Conservation (phyloP, 2,329 filamentous ascomycete species). For the Epichloe scottii region DNA sequence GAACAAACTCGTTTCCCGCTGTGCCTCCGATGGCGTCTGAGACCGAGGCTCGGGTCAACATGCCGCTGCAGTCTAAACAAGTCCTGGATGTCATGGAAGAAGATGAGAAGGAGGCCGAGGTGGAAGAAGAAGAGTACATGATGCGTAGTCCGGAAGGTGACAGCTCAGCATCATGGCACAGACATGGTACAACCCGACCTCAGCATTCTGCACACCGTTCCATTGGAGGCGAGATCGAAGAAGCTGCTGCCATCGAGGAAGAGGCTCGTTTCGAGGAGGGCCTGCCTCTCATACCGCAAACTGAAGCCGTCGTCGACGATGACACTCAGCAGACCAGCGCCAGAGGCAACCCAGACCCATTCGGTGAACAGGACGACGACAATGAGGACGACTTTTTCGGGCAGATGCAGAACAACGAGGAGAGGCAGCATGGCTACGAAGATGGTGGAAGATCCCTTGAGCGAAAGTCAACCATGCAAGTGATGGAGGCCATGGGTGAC, state of each 20-base stretch:
- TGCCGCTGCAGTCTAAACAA: conserved; percentile 35
- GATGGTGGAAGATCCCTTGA: conserved; percentile 29
- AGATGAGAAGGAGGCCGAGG: conserved; percentile 34
- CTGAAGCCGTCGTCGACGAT: conserved; percentile 5
- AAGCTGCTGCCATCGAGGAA: conserved; percentile 27
- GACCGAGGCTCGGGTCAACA: conserved; percentile 18
- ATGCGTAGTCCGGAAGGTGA: conserved; percentile 7
- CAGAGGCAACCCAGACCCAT: conserved; percentile 18
- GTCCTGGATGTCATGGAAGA: conserved; percentile 41
- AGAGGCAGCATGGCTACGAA: conserved; percentile 8
- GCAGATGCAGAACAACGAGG: conserved; percentile 28
- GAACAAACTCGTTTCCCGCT: conserved; percentile 51
- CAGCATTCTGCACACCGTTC: conserved; percentile 21
- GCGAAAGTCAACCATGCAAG: conserved; percentile 59
- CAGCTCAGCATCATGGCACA: conserved; percentile 5
- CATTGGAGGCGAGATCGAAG: conserved; percentile 31
- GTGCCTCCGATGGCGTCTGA: conserved; percentile 31
- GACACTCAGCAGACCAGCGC: conserved; percentile 9
- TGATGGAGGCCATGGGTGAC: conserved; percentile 37
- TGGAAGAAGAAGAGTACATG: conserved; percentile 26
- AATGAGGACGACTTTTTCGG: conserved; percentile 53
- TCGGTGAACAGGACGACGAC: conserved; percentile 32
- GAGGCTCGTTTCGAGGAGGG: conserved; percentile 59
- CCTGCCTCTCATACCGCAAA: conserved; percentile 44
- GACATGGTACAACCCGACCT: conserved; percentile 8